These are phyloP conservation scores for Rhodamnia argentea DNA, from an alignment of 345 rosid species.

Conservation along the genomic window DNA sequence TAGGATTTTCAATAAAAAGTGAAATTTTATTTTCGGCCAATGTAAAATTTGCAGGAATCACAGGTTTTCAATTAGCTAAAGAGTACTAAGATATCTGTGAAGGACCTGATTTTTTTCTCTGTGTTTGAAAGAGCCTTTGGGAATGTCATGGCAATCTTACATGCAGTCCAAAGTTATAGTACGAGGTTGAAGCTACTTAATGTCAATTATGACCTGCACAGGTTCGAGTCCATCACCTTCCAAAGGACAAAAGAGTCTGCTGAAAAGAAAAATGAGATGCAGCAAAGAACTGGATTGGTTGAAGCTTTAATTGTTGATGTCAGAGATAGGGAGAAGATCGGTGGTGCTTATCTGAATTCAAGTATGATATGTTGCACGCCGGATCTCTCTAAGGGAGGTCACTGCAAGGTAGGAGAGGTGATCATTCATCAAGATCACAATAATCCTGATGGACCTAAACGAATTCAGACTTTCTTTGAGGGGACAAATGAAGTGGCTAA, in stretches of 20 bases:
- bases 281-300: constrained; percentile 30
- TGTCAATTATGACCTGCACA: not conserved
- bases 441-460: constrained; percentile 13
- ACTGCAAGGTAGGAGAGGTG: constrained; percentile 35
- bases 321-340: constrained; percentile 22
- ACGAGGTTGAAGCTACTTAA: not conserved
- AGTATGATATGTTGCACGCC: constrained; percentile 22
- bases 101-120: not conserved
- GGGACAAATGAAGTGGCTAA: constrained; percentile 26
- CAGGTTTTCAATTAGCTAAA: not conserved
- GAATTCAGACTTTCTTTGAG: constrained; percentile 27
- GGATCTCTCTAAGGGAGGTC: constrained; percentile 16
- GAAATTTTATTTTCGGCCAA: not conserved
- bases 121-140: not conserved
- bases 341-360: constrained; percentile 22
- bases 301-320: constrained; percentile 30
- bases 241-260: constrained; percentile 21
- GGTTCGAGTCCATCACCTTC: constrained; percentile 32
- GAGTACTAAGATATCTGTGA: not conserved
- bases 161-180: not conserved
- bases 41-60: not conserved
- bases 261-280: constrained; percentile 27
- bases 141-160: not conserved
- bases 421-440: constrained; percentile 14
- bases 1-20: not conserved